phyloP scores from a whole-genome alignment of 169 alveolate species.

The Miamiensis avidus region DNA sequence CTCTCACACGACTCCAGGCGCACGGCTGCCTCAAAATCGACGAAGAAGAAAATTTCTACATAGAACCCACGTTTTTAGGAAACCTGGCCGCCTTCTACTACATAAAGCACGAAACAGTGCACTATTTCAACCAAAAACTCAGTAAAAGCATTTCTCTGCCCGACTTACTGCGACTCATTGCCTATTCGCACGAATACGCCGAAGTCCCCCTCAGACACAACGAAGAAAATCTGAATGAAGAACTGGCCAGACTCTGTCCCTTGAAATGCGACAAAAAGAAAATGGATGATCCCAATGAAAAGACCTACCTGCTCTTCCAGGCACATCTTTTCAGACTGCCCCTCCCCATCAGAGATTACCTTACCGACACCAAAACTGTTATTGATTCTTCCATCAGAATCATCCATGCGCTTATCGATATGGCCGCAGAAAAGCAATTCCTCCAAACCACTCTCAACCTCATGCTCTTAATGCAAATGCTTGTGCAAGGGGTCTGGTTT shows the following conservation, averaged over 20 bases:
- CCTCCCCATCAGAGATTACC: conserved; percentile 86
- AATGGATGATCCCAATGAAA: conserved; percentile 75
- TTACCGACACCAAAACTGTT: conserved; percentile 86
- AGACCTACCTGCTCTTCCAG: conserved; percentile 80
- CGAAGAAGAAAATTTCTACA: conserved; percentile 63
- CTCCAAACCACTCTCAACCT: conserved; percentile 72
- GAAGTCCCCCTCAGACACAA: conserved; percentile 91
- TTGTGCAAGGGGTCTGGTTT: conserved; percentile 82
- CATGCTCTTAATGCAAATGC: conserved; percentile 72
- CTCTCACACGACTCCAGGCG: conserved; percentile 53
- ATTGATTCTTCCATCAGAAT: conserved; percentile 83
- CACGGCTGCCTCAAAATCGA: conserved; percentile 66
- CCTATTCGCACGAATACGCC: conserved; percentile 77
- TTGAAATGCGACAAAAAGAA: conserved; percentile 65
- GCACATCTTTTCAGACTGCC: conserved; percentile 68
- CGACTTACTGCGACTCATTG: conserved; percentile 61
- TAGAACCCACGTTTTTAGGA: conserved; percentile 68
- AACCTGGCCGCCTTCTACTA: conserved; percentile 79
- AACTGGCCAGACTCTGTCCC: conserved; percentile 75
- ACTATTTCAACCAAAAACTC: conserved; percentile 42
- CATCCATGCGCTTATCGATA: conserved; percentile 83
- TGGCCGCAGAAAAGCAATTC: conserved; percentile 66
- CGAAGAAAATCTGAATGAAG: conserved; percentile 87
- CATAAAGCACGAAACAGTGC: conserved; percentile 58
- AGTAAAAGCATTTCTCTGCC: conserved; percentile 44